A percentile compares a stretch with the other conserved stretches of the same genome.
Evolutionary conservation across 768 basidiomycete species (phyloP).

Genomic region (Leccinum obscurum): DNA sequence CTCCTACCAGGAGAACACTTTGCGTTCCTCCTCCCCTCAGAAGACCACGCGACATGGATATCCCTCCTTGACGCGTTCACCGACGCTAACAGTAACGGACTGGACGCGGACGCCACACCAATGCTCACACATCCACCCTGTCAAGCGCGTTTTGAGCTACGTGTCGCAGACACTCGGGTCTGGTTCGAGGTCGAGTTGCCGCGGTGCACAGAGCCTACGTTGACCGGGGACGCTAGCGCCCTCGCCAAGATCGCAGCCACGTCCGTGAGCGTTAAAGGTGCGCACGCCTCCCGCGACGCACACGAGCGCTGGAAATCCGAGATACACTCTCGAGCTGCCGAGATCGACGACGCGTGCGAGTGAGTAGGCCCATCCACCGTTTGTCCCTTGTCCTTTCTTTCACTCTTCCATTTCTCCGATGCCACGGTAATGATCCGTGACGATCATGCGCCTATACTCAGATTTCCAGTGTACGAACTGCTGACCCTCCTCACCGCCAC

Average conservation of each 20-base stretch:
- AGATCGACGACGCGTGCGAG: constrained; percentile 35
- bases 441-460: constrained; percentile 23
- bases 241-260: neutral
- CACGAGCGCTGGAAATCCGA: constrained; percentile 51
- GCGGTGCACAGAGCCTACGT: neutral
- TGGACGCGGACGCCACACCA: neutral
- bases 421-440: neutral
- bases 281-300: constrained; percentile 43
- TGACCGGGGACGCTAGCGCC: neutral
- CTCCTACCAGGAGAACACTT: constrained; percentile 62
- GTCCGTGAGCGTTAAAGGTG: constrained; percentile 46
- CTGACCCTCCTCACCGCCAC: constrained; percentile 59
- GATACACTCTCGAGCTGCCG: constrained; percentile 38
- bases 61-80: constrained; percentile 21
- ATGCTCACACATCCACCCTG: constrained; percentile 12
- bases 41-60: constrained; percentile 37
- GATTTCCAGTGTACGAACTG: constrained; percentile 63
- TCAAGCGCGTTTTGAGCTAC: constrained; percentile 39
- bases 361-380: constrained; percentile 3
- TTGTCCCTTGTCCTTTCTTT: neutral
- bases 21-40: constrained; percentile 37
- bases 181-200: constrained; percentile 41
- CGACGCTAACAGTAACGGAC: neutral
- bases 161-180: constrained; percentile 25
- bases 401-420: neutral